These are phyloP conservation scores for Musa beccarii DNA, from an alignment of 176 grass and related monocot genomes.

Conservation along the genomic window DNA sequence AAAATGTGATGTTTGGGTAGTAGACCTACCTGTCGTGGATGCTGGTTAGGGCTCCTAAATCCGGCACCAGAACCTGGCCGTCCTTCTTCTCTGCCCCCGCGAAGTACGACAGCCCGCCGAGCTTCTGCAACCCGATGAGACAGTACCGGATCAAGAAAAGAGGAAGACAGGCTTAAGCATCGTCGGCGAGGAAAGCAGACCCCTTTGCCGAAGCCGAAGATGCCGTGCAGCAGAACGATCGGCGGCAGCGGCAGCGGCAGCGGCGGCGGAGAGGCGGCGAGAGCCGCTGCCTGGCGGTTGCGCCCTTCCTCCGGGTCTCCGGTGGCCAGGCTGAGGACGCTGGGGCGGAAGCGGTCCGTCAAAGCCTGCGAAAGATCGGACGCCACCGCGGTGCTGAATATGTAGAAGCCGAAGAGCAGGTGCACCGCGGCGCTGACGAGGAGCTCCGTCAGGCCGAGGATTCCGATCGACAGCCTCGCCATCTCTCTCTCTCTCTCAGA, in stretches of 20 bases:
- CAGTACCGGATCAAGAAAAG: not conserved
- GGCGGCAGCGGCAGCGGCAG: constrained; percentile 12
- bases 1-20: not conserved
- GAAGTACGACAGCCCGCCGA: constrained; percentile 82
- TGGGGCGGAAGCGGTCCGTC: not conserved
- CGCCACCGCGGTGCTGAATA: constrained; percentile 47
- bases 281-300: not conserved
- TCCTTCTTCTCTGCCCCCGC: constrained; percentile 93
- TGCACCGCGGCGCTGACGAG: constrained; percentile 49
- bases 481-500: not conserved
- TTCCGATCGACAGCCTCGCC: constrained; percentile 5
- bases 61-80: constrained; percentile 65
- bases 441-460: constrained; percentile 34
- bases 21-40: constrained; percentile 49
- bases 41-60: constrained; percentile 73
- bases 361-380: constrained; percentile 33
- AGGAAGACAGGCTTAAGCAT: not conserved
- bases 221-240: constrained; percentile 82
- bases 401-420: constrained; percentile 63
- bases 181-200: constrained; percentile 8
- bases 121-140: constrained; percentile 35
- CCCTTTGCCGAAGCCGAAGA: constrained; percentile 87
- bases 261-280: constrained; percentile 26
- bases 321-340: not conserved
- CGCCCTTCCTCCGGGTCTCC: constrained; percentile 7